A percentile compares a stretch with the other conserved stretches of the same genome.
Evolutionary conservation across 75 land plant species (phyloP).

Genomic region (Pinus tabuliformis): DNA sequence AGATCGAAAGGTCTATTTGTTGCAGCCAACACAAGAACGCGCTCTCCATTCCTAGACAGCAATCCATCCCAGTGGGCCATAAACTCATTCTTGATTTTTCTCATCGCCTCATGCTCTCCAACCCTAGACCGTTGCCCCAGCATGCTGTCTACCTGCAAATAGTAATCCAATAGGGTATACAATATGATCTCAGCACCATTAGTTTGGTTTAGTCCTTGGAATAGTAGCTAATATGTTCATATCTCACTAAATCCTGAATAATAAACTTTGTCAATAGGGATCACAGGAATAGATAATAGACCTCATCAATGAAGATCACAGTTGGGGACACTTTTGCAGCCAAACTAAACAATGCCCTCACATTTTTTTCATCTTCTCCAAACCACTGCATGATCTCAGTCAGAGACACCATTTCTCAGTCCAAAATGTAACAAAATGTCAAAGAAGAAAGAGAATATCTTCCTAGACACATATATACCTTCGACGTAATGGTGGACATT

Average conservation of each 20-base stretch:
- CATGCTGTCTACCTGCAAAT: slow-evolving; percentile 64
- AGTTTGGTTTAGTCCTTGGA: too few species aligned
- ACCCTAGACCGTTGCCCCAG: slow-evolving; percentile 78
- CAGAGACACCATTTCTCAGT: too few species aligned
- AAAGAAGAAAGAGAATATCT: too few species aligned
- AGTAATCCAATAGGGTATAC: background rate
- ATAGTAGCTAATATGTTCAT: too few species aligned
- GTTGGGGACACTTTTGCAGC: slow-evolving; percentile 95
- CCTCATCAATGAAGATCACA: slow-evolving; percentile 85
- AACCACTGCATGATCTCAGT: slow-evolving; percentile 43
- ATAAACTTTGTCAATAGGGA: too few species aligned
- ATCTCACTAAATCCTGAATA: too few species aligned
- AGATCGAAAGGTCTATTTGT: slow-evolving; percentile 92
- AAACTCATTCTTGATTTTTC: slow-evolving; percentile 90
- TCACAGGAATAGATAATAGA: background rate
- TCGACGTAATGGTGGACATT: slow-evolving; percentile 91
- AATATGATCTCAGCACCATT: background rate
- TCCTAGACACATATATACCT: slow-evolving; percentile 7
- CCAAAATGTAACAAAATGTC: too few species aligned
- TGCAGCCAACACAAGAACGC: slow-evolving; percentile 87
- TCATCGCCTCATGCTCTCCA: slow-evolving; percentile 91
- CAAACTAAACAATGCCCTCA: slow-evolving; percentile 75
- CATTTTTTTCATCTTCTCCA: slow-evolving; percentile 95
- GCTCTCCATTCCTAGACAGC: slow-evolving; percentile 57
- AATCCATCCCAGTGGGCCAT: slow-evolving; percentile 96